Evolutionary conservation across 2,329 filamentous ascomycete genomes (phyloP).

Genomic region (Diaporthe destruens): DNA sequence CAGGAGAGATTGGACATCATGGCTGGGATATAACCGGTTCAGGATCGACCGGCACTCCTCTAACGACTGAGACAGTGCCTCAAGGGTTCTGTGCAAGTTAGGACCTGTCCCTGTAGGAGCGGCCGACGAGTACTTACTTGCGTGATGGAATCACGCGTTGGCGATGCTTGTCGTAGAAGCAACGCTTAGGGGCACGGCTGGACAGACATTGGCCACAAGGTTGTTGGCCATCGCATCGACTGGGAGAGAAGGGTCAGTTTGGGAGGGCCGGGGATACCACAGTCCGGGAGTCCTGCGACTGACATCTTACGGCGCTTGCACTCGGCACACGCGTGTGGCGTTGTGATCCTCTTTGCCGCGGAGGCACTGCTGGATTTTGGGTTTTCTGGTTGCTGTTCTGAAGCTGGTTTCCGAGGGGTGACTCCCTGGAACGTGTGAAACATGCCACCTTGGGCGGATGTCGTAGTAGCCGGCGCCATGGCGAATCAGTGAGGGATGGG

Average conservation of each 20-base stretch:
- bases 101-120: conserved; percentile 42
- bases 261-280: neutral
- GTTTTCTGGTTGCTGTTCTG: conserved; percentile 56
- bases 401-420: conserved; percentile 62
- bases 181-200: conserved; percentile 82
- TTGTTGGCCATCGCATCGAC: conserved; percentile 82
- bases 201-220: conserved; percentile 87
- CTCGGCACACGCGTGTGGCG: conserved; percentile 77
- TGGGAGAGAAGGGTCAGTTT: conserved; percentile 49
- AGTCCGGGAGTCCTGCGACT: conserved; percentile 41
- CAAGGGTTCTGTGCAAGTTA: conserved; percentile 61
- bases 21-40: conserved; percentile 71
- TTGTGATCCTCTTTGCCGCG: conserved; percentile 65
- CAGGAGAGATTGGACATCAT: conserved; percentile 64
- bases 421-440: conserved; percentile 68
- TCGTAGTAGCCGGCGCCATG: conserved; percentile 61
- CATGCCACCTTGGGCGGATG: conserved; percentile 64
- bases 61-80: conserved; percentile 73
- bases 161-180: conserved; percentile 84
- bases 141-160: conserved; percentile 82
- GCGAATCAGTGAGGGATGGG: conserved; percentile 43
- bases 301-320: conserved; percentile 84
- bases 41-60: conserved; percentile 75
- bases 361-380: conserved; percentile 55
- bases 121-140: conserved; percentile 68